Percentiles rank a stretch among this genome's conserved stretches.
Conservation (phyloP, 257 asterid species). For the Solanum corneliomulleri region DNA sequence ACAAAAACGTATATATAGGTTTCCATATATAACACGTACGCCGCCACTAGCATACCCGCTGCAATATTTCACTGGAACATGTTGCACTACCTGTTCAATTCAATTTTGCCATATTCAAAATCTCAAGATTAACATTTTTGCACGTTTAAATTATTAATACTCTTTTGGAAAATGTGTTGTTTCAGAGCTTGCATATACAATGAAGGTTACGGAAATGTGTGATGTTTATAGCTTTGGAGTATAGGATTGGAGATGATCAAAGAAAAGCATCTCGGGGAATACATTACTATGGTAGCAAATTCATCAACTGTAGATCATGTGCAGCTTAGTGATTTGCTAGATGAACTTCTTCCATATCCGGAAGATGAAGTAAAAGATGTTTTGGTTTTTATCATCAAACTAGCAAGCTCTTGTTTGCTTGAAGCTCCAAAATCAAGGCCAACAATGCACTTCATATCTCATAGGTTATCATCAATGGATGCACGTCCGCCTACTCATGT, state of each 20-base stretch:
- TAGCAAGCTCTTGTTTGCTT: not conserved
- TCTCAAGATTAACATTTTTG: too few species aligned
- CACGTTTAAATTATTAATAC: too few species aligned
- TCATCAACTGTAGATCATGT: not conserved
- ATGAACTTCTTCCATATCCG: not conserved
- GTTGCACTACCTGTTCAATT: too few species aligned
- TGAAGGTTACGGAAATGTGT: not conserved
- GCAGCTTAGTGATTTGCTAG: not conserved
- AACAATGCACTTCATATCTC: not conserved
- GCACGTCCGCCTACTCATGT: not conserved
- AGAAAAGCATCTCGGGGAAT: not conserved
- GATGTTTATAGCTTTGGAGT: constrained; percentile 3
- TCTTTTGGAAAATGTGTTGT: not conserved
- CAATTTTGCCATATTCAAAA: too few species aligned
- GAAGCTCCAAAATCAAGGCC: not conserved
- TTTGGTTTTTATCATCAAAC: not conserved
- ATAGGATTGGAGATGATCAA: not conserved
- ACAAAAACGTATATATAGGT: too few species aligned
- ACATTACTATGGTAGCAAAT: not conserved
- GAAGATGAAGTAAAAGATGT: not conserved
- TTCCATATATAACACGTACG: too few species aligned
- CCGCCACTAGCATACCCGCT: too few species aligned
- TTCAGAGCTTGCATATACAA: not conserved
- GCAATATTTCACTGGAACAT: too few species aligned
- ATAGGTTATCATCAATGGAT: not conserved